Conservation (phyloP, 345 rosid genomes). For the Gossypium herbaceum region DNA sequence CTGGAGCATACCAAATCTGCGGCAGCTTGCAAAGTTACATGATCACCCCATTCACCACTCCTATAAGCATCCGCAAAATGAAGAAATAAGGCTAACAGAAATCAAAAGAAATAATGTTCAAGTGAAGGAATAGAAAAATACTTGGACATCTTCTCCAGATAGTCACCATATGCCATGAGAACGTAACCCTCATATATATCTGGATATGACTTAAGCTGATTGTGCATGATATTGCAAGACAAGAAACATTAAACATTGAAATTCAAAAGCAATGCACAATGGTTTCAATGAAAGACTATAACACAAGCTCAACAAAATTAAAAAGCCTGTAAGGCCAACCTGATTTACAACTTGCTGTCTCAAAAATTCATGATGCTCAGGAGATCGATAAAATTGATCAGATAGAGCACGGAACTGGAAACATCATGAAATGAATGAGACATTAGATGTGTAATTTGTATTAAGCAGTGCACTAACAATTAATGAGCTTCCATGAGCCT, state of each 20-base stretch:
- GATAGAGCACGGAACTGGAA: constrained; percentile 67
- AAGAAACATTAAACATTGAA: constrained; percentile 2
- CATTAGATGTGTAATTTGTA: not conserved
- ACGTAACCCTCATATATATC: constrained; percentile 32
- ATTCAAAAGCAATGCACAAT: not conserved
- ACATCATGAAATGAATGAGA: constrained; percentile 23
- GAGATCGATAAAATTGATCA: constrained; percentile 60
- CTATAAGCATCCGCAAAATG: constrained; percentile 24
- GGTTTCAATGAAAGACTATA: not conserved
- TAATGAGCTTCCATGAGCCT: not conserved
- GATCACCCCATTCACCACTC: constrained; percentile 76
- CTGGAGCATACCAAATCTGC: constrained; percentile 45
- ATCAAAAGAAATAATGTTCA: not conserved
- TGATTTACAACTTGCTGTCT: constrained; percentile 50
- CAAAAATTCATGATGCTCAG: constrained; percentile 53
- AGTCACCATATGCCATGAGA: constrained; percentile 33
- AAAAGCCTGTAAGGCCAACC: constrained; percentile 28
- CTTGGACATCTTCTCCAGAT: constrained; percentile 34
- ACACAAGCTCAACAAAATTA: not conserved
- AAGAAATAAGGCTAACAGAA: not conserved
- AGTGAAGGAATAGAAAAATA: constrained; percentile 17
- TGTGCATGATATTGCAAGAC: not conserved
- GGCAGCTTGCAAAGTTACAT: constrained; percentile 71
- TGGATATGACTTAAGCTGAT: constrained; percentile 32
- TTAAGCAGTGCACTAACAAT: not conserved